A percentile compares a stretch with the other conserved stretches of the same genome.
Conservation (phyloP, 2,329 filamentous ascomycete species). For the Aureobasidium zeae region DNA sequence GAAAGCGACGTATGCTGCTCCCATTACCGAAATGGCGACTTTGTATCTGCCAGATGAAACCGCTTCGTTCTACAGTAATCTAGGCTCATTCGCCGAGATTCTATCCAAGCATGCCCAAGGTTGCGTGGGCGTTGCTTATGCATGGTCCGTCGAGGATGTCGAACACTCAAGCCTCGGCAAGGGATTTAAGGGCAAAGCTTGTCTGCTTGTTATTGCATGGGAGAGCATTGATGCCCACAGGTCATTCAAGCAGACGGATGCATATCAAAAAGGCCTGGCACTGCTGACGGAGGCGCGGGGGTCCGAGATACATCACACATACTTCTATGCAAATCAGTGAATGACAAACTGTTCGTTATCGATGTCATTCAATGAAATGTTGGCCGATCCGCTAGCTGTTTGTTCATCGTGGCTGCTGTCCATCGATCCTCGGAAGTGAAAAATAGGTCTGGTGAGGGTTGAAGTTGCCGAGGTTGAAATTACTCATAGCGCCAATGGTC, state of each 20-base stretch:
- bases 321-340: neutral
- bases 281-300: slow-evolving; percentile 36
- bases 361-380: neutral
- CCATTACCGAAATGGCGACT: slow-evolving; percentile 42
- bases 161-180: slow-evolving; percentile 18
- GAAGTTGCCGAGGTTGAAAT: slow-evolving; percentile 29
- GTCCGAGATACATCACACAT: slow-evolving; percentile 30
- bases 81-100: slow-evolving; percentile 32
- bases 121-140: slow-evolving; percentile 23
- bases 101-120: slow-evolving; percentile 27
- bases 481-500: slow-evolving; percentile 25
- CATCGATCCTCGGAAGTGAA: neutral
- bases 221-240: slow-evolving; percentile 42
- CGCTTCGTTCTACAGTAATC: slow-evolving; percentile 27
- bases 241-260: slow-evolving; percentile 36
- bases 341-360: neutral
- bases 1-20: slow-evolving; percentile 29
- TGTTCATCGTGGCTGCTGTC: neutral
- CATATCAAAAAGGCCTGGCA: slow-evolving; percentile 35
- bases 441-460: slow-evolving; percentile 17
- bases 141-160: slow-evolving; percentile 30
- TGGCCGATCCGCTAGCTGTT: neutral
- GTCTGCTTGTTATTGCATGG: slow-evolving; percentile 44
- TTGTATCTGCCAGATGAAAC: slow-evolving; percentile 35
- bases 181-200: slow-evolving; percentile 33